phyloP scores from a whole-genome alignment of 2,329 filamentous ascomycete species.

The Colletotrichum plurivorum region DNA sequence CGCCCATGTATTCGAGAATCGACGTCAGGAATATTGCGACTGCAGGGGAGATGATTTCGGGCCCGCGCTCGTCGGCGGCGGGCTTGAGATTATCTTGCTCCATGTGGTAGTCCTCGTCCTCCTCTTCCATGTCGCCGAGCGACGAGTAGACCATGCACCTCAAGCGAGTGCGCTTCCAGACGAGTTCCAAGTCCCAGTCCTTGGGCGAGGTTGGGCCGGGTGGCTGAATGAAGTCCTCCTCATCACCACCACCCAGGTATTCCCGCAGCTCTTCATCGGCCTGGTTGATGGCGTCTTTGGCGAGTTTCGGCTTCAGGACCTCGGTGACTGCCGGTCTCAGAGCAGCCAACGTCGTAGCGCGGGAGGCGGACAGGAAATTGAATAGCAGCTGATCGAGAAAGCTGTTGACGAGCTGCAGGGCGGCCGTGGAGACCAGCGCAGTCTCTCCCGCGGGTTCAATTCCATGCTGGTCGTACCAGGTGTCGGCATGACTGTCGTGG shows the following conservation, averaged over 20 bases:
- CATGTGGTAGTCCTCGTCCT: slow-evolving; percentile 93
- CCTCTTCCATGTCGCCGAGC: slow-evolving; percentile 95
- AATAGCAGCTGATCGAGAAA: slow-evolving; percentile 96
- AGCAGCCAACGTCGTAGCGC: slow-evolving; percentile 81
- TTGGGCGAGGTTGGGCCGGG: slow-evolving; percentile 64
- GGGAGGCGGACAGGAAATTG: slow-evolving; percentile 85
- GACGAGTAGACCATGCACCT: slow-evolving; percentile 99
- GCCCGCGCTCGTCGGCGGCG: slow-evolving; percentile 68
- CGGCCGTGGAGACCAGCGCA: slow-evolving; percentile 79
- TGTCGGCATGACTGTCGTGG: slow-evolving; percentile 80
- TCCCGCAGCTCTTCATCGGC: slow-evolving; percentile 91
- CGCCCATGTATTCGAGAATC: slow-evolving; percentile 93
- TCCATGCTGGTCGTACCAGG: slow-evolving; percentile 78
- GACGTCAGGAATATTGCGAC: slow-evolving; percentile 97
- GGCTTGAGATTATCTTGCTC: slow-evolving; percentile 81
- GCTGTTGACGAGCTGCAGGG: slow-evolving; percentile 85
- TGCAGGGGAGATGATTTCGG: slow-evolving; percentile 85
- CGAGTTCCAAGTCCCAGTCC: slow-evolving; percentile 90
- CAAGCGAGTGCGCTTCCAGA: slow-evolving; percentile 93
- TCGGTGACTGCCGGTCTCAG: slow-evolving; percentile 88
- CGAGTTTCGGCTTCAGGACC: slow-evolving; percentile 90
- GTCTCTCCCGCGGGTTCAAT: slow-evolving; percentile 76
- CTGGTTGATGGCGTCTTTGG: slow-evolving; percentile 84
- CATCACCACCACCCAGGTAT: slow-evolving; percentile 84
- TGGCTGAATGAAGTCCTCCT: slow-evolving; percentile 77